Base-by-base conservation (phyloP, 441 rosid genomes). In the Gossypium schwendimanii region DNA sequence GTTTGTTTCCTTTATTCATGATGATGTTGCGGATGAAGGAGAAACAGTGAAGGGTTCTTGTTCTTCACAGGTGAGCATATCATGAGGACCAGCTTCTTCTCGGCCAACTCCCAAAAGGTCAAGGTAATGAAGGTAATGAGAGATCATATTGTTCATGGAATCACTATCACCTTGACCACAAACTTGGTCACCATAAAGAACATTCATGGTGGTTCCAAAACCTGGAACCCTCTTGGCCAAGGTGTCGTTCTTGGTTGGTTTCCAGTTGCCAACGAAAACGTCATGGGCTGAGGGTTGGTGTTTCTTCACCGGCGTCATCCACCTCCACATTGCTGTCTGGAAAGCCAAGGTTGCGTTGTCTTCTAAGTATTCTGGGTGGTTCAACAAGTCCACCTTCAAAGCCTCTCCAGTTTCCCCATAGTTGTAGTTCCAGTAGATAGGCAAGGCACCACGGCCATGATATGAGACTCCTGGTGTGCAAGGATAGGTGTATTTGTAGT, bases 381-480 rank as follows among this genome's bases (percentile, higher is more conserved):
- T 81, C 76, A 90, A 39, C 10, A 90, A 61, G 76, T 90, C 86
- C 62, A 82, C 80, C 68, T 88, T 84, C 79, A 90, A 72, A 54
- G 93, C 93, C 44, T 90, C 82, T 18, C 93, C 93, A 0, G 85
- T 74, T 78, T 83, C 81, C 4, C 93, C 96, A 23, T 90, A 88
- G 85, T 88, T 90, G 84, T 85, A 90, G 83, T 88, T 90, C 96
- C 98, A 94, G 81, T 88, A 94, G 75, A 94, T 33, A 24, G 97
- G 97, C 70, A 91, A 73, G 78, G 96, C 98, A 58, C 95, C 98
- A 11, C 98, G 89, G 73, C 98, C 97, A 58, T 91, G 91, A 74
- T 94, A 94, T 4, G 93, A 86, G 55, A 63, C 95, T 6, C 92
- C 95, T 6, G 93, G 90, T 18, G 87, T 73, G 81, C 98, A 93